Evolutionary conservation across 2,329 filamentous ascomycete genomes (phyloP).

Genomic region (Fusarium citri): DNA sequence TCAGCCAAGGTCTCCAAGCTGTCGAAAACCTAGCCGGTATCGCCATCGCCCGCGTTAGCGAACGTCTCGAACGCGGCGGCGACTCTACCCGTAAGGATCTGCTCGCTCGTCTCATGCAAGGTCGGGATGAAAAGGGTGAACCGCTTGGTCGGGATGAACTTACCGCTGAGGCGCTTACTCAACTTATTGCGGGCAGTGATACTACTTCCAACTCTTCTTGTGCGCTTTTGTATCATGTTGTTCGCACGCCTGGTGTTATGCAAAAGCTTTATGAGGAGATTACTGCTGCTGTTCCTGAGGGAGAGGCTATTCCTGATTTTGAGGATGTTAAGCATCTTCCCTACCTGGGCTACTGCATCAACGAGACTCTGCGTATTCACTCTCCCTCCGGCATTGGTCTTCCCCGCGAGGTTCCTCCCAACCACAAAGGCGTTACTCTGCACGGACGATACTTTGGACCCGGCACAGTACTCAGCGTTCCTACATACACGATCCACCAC

Average conservation of each 20-base stretch:
- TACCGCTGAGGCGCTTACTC: conserved; percentile 88
- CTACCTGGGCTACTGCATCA: conserved; percentile 81
- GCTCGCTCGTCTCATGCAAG: conserved; percentile 85
- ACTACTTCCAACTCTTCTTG: conserved; percentile 86
- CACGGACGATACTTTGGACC: conserved; percentile 77
- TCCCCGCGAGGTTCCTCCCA: conserved; percentile 76
- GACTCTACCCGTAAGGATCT: conserved; percentile 78
- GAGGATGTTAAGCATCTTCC: conserved; percentile 79
- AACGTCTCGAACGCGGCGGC: conserved; percentile 75
- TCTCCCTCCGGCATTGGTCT: conserved; percentile 87
- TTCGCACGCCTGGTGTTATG: conserved; percentile 76
- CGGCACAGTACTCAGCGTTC: conserved; percentile 83
- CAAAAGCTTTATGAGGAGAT: conserved; percentile 78
- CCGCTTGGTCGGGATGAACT: conserved; percentile 82
- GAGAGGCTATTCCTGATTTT: conserved; percentile 74
- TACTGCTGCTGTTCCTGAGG: conserved; percentile 72
- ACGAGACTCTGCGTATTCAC: conserved; percentile 88
- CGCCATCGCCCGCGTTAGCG: conserved; percentile 83
- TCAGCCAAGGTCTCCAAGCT: conserved; percentile 77
- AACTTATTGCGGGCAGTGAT: conserved; percentile 84
- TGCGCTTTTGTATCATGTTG: conserved; percentile 82
- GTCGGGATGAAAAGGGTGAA: conserved; percentile 81
- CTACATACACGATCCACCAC: conserved; percentile 86
- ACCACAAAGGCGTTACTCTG: conserved; percentile 72
- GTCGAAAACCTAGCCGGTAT: conserved; percentile 88